Percentiles rank a stretch among this genome's conserved stretches.
Evolutionary conservation across 2,329 filamentous ascomycete genomes (phyloP).

Genomic region (Fusarium nematophilum): DNA sequence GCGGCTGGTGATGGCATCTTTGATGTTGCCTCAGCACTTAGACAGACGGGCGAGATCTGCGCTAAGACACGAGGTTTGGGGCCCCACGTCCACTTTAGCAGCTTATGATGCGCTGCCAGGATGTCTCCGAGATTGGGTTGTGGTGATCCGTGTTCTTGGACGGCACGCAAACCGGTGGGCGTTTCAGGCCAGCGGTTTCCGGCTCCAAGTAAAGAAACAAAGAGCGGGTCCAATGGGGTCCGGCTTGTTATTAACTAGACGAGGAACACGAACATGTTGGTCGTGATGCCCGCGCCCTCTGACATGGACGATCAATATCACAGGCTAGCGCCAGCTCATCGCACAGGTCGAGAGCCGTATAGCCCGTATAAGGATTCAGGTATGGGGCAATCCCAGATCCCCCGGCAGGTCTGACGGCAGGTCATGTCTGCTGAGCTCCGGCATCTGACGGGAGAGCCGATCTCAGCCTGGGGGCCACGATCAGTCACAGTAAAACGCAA

Average conservation of each 20-base stretch:
- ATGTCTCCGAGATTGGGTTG: conserved; percentile 7
- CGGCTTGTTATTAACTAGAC: conserved; percentile 10
- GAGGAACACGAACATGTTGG: conserved; percentile 32
- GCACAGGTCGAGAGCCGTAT: conserved; percentile 14
- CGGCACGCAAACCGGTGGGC: conserved; percentile 3
- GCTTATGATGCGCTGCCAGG: conserved; percentile 6
- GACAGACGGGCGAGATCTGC: conserved; percentile 7
- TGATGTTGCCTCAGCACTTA: conserved; percentile 13
- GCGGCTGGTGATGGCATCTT: conserved; percentile 2
- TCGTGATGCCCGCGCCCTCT: conserved; percentile 14
- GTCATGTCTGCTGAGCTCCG: conserved; percentile 3
- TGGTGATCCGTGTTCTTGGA: not conserved
- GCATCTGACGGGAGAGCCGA: conserved; percentile 13
- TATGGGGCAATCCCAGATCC: conserved; percentile 7
- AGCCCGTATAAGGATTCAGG: conserved; percentile 23
- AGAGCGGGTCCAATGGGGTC: conserved; percentile 18
- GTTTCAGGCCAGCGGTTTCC: conserved; percentile 20
- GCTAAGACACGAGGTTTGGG: not conserved
- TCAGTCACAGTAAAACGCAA: conserved; percentile 2
- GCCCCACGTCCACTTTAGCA: not conserved
- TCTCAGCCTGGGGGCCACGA: conserved; percentile 17
- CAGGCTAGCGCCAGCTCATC: conserved; percentile 34
- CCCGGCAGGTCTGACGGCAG: conserved; percentile 10
- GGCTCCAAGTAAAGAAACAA: conserved; percentile 22
- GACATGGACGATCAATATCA: conserved; percentile 11